Percentiles rank a stretch among this genome's conserved stretches.
Evolutionary conservation across 179 eudicot species (phyloP).

Genomic region (Spinacia oleracea): DNA sequence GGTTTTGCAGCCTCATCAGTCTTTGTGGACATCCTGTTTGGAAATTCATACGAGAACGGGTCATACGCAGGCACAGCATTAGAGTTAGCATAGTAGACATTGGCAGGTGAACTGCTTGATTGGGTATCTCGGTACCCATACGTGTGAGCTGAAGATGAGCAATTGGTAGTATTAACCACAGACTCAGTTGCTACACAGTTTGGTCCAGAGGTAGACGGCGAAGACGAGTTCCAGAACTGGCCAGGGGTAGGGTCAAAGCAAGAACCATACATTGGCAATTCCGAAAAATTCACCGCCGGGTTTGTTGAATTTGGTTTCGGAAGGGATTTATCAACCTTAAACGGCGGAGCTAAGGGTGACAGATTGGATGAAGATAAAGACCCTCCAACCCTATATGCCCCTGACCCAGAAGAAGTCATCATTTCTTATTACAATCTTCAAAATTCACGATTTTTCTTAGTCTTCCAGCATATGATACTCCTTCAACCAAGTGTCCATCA

Average conservation of each 20-base stretch:
- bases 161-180: slow-evolving; percentile 22
- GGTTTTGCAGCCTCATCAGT: slow-evolving; percentile 39
- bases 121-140: slow-evolving; percentile 39
- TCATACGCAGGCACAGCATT: slow-evolving; percentile 26
- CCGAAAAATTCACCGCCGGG: slow-evolving; percentile 39
- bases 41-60: slow-evolving; percentile 44
- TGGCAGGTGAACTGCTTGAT: slow-evolving; percentile 32
- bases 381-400: slow-evolving; percentile 46
- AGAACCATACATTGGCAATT: slow-evolving; percentile 35
- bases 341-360: slow-evolving; percentile 89
- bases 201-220: slow-evolving; percentile 40
- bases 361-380: slow-evolving; percentile 61
- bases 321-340: slow-evolving; percentile 60
- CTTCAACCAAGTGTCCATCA: slow-evolving; percentile 20
- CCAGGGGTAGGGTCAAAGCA: slow-evolving; percentile 40
- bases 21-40: slow-evolving; percentile 26
- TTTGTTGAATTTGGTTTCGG: slow-evolving; percentile 54
- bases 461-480: slow-evolving; percentile 21
- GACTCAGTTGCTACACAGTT: slow-evolving; percentile 47
- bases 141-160: slow-evolving; percentile 30
- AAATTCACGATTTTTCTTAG: slow-evolving; percentile 8
- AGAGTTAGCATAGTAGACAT: slow-evolving; percentile 34
- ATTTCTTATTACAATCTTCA: slow-evolving; percentile 27
- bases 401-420: slow-evolving; percentile 57
- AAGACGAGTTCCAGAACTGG: slow-evolving; percentile 49